A percentile compares a stretch with the other conserved stretches of the same genome.
These are phyloP conservation scores for Fusarium irregulare DNA, from an alignment of 2,329 filamentous ascomycete species.

Conservation along the genomic window DNA sequence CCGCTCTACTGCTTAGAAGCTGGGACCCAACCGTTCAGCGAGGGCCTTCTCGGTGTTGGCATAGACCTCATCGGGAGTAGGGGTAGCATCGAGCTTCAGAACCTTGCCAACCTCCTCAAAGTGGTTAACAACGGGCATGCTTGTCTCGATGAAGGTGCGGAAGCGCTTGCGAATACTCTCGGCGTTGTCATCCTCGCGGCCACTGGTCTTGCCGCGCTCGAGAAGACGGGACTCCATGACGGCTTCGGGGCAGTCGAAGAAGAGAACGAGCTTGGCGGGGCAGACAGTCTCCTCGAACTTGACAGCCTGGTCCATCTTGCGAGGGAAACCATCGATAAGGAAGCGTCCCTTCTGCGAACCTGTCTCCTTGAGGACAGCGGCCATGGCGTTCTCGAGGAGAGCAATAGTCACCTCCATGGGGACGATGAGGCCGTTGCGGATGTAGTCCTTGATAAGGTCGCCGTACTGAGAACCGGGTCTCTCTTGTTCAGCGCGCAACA, in stretches of 20 bases:
- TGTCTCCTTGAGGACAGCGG: slow-evolving; percentile 68
- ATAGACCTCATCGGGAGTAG: slow-evolving; percentile 71
- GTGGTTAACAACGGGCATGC: slow-evolving; percentile 94
- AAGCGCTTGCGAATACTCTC: slow-evolving; percentile 98
- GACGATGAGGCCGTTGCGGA: slow-evolving; percentile 94
- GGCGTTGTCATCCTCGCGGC: slow-evolving; percentile 90
- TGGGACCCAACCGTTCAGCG: slow-evolving; percentile 59
- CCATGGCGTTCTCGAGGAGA: slow-evolving; percentile 94
- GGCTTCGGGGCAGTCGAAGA: slow-evolving; percentile 92
- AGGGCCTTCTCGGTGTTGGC: slow-evolving; percentile 64
- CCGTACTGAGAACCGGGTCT: slow-evolving; percentile 89
- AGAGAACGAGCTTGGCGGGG: slow-evolving; percentile 85
- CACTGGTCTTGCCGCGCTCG: slow-evolving; percentile 92
- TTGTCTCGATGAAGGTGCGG: slow-evolving; percentile 91
- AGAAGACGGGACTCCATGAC: slow-evolving; percentile 87
- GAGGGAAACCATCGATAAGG: slow-evolving; percentile 84
- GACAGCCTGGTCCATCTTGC: slow-evolving; percentile 95
- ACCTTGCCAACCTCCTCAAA: slow-evolving; percentile 83
- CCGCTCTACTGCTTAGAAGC: slow-evolving; percentile 40
- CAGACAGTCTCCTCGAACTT: slow-evolving; percentile 94
- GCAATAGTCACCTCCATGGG: slow-evolving; percentile 99
- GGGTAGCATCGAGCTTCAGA: slow-evolving; percentile 80
- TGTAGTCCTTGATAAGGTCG: slow-evolving; percentile 90
- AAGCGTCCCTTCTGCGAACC: slow-evolving; percentile 73
- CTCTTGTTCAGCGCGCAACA: slow-evolving; percentile 92